Base-by-base conservation (phyloP, 306 rosid genomes). In the Acacia acuminata region DNA sequence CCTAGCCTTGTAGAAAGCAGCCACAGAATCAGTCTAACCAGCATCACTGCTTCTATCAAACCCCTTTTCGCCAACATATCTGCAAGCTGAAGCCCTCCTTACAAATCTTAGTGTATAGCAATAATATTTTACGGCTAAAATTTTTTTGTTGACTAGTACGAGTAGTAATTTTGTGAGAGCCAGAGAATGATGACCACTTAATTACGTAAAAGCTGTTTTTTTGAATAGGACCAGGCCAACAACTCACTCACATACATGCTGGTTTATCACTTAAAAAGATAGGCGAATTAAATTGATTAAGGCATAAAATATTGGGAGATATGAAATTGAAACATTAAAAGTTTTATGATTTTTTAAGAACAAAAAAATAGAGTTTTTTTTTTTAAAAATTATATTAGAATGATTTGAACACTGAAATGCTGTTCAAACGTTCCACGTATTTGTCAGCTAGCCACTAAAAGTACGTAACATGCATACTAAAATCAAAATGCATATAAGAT, bases 1-100 rank as follows among this genome's bases (percentile, higher is more conserved):
- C 98, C 98, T 73, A 91, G 4, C 77, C 86, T 86, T 25, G 92
- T 92, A 2, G 86, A 74, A 42, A 92, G 78, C 78, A 91, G 8
- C 94, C 89, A 89, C 19, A 96, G 82, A 47, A 94, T 45, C 58
- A 86, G 43, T 82, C 94, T 86, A 66, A 87, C 60, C 2, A 91
- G n/a, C 34, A 89, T 75, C 79, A 82, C 2, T 34, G 88, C 91
- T 84, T 96, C 98, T 47, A n/a, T 80, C 4, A 89, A 64, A 17
- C 78, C 92, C 81, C 91, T 89, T 73, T 82, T 85, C 86, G 5
- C 27, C 22, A 88, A 0, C 6, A 65, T 16, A 67, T 96, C 97
- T 45, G 90, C 97, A 83, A 80, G 74, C 97, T 95, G 84, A 20
- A 56, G 9, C 55, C 14, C 53, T 45, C 48, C 48, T 34, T 27